A percentile compares a stretch with the other conserved stretches of the same genome.
These are phyloP conservation scores for Tylopilus rubrobrunneus DNA, from an alignment of 768 basidiomycete species.

Conservation along the genomic window DNA sequence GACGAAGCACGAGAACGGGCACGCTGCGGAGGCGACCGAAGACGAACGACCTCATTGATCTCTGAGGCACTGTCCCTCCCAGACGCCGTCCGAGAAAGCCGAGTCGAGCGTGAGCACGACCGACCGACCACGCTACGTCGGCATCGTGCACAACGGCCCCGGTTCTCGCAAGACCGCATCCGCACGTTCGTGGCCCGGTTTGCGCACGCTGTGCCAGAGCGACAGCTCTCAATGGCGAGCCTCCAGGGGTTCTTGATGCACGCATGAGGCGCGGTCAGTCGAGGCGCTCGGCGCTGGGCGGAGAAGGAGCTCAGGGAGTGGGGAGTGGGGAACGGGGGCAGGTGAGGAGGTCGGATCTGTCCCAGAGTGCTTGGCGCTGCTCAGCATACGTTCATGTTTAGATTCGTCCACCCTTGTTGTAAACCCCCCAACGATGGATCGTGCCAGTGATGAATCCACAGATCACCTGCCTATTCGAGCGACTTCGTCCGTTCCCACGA, in stretches of 20 bases:
- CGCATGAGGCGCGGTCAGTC: slow-evolving; percentile 55
- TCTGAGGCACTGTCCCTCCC: neutral
- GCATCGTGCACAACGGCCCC: slow-evolving; percentile 30
- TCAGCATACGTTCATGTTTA: too few relatives aligned
- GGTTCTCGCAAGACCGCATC: slow-evolving; percentile 39
- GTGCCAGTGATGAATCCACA: too few relatives aligned
- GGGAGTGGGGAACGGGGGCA: too few relatives aligned
- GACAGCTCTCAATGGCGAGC: slow-evolving; percentile 39
- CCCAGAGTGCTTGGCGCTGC: too few relatives aligned
- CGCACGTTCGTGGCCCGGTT: slow-evolving; percentile 52
- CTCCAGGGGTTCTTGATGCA: slow-evolving; percentile 62
- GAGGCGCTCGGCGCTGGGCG: slow-evolving; percentile 51
- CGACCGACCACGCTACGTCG: slow-evolving; percentile 3
- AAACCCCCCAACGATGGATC: too few relatives aligned
- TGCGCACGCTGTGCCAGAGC: slow-evolving; percentile 47
- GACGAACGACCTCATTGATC: slow-evolving; percentile 18
- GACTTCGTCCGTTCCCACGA: too few relatives aligned
- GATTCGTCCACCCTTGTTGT: too few relatives aligned
- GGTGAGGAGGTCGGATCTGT: too few relatives aligned
- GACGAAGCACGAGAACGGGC: neutral
- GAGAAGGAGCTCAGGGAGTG: slow-evolving; percentile 35
- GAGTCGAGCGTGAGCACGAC: neutral
- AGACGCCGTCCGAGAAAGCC: slow-evolving; percentile 16
- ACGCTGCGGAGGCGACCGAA: neutral
- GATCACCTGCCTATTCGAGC: too few relatives aligned